These are phyloP conservation scores for Aspergillus eucalypticola DNA, from an alignment of 2,329 filamentous ascomycete genomes.

Conservation along the genomic window DNA sequence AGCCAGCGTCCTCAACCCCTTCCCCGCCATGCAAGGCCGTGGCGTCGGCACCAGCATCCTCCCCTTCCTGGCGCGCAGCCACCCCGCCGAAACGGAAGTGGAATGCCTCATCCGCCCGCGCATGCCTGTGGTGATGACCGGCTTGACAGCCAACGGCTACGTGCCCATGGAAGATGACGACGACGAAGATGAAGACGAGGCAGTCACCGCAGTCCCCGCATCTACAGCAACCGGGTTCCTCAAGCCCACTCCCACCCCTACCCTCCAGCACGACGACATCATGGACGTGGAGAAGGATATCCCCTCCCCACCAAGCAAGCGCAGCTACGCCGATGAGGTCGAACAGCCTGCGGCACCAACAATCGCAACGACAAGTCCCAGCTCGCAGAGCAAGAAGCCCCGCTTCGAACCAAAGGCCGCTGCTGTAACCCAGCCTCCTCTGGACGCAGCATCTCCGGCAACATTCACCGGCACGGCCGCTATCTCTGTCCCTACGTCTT, in stretches of 20 bases:
- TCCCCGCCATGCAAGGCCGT: conserved; percentile 62
- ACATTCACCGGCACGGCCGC: conserved; percentile 21
- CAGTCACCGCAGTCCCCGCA: conserved; percentile 12
- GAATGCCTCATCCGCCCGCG: conserved; percentile 66
- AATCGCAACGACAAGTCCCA: neutral
- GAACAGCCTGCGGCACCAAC: neutral
- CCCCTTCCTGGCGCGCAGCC: conserved; percentile 72
- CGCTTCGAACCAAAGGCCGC: conserved; percentile 26
- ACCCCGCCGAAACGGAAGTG: conserved; percentile 63
- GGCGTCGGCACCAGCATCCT: conserved; percentile 70
- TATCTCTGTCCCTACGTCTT: conserved; percentile 14
- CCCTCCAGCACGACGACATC: conserved; percentile 14
- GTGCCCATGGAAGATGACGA: conserved; percentile 32
- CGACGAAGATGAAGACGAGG: conserved; percentile 31
- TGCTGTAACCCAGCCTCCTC: conserved; percentile 13
- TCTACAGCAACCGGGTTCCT: conserved; percentile 28
- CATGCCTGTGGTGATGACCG: conserved; percentile 48
- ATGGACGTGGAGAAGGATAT: conserved; percentile 14
- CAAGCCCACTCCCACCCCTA: conserved; percentile 20
- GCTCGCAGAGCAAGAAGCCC: conserved; percentile 32
- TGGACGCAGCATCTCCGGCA: conserved; percentile 16
- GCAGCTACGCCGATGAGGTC: conserved; percentile 30
- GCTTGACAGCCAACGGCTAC: conserved; percentile 27
- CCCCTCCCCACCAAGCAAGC: conserved; percentile 27
- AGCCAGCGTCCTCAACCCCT: conserved; percentile 78